These are phyloP conservation scores for Silene coronaria DNA, from an alignment of 179 eudicot genomes.

Conservation along the genomic window DNA sequence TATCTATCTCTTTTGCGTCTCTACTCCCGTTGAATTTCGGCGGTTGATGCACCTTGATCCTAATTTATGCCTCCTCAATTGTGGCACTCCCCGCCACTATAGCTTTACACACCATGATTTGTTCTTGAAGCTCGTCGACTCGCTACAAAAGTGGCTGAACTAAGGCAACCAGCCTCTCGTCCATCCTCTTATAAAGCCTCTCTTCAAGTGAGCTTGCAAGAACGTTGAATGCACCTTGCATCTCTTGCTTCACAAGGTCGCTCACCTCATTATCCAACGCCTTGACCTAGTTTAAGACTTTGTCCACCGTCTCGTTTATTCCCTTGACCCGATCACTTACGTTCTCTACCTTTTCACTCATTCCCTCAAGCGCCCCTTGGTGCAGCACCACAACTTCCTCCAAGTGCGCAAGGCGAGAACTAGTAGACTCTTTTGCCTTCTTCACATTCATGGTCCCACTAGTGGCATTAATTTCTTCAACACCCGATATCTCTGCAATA, in stretches of 20 bases:
- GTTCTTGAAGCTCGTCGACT: neutral
- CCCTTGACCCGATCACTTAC: no score
- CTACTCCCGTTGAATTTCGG: neutral
- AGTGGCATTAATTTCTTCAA: neutral
- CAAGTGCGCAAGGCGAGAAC: neutral
- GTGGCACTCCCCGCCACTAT: neutral
- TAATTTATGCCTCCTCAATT: neutral
- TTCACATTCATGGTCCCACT: neutral
- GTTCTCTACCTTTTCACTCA: no score
- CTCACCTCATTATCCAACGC: neutral
- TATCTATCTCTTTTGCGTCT: slow-evolving; percentile 6
- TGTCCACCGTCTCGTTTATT: no score
- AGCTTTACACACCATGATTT: neutral
- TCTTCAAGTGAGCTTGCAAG: neutral
- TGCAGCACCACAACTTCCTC: neutral
- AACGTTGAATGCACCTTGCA: neutral
- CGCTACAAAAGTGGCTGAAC: neutral
- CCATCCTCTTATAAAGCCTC: neutral
- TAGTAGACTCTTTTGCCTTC: neutral
- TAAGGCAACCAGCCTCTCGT: neutral
- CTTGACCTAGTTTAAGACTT: neutral
- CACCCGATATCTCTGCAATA: neutral
- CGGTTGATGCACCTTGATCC: neutral
- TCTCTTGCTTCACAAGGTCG: neutral
- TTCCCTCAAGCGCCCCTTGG: neutral